Conservation (phyloP, 1,139 yeast species). For the Meyerozyma sp. region DNA sequence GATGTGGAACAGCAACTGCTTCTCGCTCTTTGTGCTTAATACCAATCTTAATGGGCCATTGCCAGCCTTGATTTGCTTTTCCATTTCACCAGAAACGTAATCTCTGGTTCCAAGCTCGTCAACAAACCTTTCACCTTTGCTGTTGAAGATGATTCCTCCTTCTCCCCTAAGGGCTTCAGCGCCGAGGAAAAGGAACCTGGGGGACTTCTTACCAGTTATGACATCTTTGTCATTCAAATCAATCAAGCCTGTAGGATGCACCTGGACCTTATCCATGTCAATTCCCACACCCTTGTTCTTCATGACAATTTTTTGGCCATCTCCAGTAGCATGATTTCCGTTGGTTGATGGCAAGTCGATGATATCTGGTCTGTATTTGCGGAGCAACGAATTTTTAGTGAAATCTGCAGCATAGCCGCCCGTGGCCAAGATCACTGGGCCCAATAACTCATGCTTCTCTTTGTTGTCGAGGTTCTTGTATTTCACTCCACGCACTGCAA, state of each 20-base stretch:
- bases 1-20: conserved; percentile 48
- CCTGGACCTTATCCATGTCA: conserved; percentile 74
- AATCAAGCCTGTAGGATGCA: conserved; percentile 78
- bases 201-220: conserved; percentile 31
- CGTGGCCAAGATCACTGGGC: conserved; percentile 69
- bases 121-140: conserved; percentile 61
- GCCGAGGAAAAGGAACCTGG: conserved; percentile 61
- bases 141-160: conserved; percentile 66
- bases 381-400: conserved; percentile 45
- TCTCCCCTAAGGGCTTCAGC: conserved; percentile 78
- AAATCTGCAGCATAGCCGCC: conserved; percentile 74
- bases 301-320: conserved; percentile 61
- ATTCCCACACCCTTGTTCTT: conserved; percentile 57
- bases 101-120: conserved; percentile 72
- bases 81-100: conserved; percentile 59
- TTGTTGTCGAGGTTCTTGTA: conserved; percentile 37
- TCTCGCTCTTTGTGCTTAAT: conserved; percentile 39
- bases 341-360: conserved; percentile 65
- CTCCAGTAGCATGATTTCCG: conserved; percentile 73
- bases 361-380: conserved; percentile 59
- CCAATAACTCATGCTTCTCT: conserved; percentile 28
- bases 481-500: conserved; percentile 41
- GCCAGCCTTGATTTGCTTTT: conserved; percentile 36
- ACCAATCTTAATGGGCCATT: conserved; percentile 50
- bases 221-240: conserved; percentile 55